Evolutionary conservation across 129 eudicot genomes (phyloP).

Genomic region (Helichrysum umbraculigerum): DNA sequence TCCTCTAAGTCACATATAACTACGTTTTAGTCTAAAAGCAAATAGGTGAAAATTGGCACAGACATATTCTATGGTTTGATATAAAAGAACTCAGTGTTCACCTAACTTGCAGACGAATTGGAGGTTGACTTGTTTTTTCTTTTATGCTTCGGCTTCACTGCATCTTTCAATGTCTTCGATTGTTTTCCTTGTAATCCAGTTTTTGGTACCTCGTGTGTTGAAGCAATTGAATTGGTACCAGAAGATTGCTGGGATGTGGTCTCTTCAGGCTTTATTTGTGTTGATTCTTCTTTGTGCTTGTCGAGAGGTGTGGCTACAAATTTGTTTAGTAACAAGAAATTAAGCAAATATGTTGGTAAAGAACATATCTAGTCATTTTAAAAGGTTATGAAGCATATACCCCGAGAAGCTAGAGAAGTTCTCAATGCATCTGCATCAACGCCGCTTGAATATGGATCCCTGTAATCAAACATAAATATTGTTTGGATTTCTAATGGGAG

Average conservation of each 20-base stretch:
- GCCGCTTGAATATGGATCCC: conserved; percentile 80
- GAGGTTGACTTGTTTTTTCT: conserved; percentile 58
- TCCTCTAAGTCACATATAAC: neutral
- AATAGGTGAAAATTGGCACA: conserved; percentile 5
- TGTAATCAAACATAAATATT: conserved; percentile 22
- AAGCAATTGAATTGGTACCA: conserved; percentile 28
- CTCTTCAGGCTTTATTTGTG: conserved; percentile 16
- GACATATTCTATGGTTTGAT: conserved; percentile 13
- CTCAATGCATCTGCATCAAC: conserved; percentile 58
- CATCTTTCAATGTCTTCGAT: conserved; percentile 65
- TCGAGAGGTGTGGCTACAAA: conserved; percentile 30
- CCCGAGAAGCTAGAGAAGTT: conserved; percentile 48
- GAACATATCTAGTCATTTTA: neutral
- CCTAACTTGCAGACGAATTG: conserved; percentile 13
- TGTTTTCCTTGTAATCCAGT: conserved; percentile 25
- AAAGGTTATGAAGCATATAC: conserved; percentile 34
- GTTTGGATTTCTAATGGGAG: neutral
- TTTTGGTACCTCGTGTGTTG: conserved; percentile 24
- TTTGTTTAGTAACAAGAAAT: neutral
- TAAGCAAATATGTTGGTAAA: neutral
- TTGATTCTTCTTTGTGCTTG: conserved; percentile 26
- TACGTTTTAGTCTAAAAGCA: conserved; percentile 5
- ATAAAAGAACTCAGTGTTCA: neutral
- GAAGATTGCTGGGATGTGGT: conserved; percentile 27
- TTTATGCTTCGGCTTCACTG: conserved; percentile 85